Evolutionary conservation across 1,284 basidiomycete species (phyloP).

Genomic region (Coriolopsis trogii): DNA sequence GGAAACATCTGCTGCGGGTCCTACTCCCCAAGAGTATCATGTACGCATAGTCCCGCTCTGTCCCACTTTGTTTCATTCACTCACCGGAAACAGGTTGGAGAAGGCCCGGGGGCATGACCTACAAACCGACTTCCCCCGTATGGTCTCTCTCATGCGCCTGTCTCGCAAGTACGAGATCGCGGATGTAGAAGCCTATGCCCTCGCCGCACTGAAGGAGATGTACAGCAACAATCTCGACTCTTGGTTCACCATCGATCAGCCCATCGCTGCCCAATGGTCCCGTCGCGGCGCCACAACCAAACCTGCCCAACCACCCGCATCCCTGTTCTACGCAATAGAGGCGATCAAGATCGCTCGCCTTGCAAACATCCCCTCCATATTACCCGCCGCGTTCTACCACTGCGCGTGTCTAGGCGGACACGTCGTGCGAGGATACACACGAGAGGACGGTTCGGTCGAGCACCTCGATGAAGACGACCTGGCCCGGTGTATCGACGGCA

Average conservation of each 20-base stretch:
- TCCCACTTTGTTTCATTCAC: background rate
- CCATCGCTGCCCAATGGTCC: no score
- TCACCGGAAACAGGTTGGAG: background rate
- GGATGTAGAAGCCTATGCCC: background rate
- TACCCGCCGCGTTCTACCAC: slow-evolving; percentile 11
- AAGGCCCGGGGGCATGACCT: background rate
- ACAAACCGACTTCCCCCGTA: background rate
- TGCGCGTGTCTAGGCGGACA: background rate
- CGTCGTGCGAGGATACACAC: background rate
- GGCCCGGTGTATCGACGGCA: background rate
- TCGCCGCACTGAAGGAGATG: background rate
- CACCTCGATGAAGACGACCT: background rate
- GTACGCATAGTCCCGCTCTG: background rate
- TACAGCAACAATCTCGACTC: no score
- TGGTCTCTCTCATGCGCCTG: background rate
- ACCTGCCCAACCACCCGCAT: no score
- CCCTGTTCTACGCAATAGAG: background rate
- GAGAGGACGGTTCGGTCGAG: background rate
- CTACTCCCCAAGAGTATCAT: background rate
- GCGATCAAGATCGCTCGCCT: slow-evolving; percentile 10
- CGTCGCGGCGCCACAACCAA: no score
- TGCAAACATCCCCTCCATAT: slow-evolving; percentile 1
- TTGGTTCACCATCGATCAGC: no score
- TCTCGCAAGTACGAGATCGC: slow-evolving; percentile 7
- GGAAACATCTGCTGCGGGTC: slow-evolving; percentile 10